phyloP scores from a whole-genome alignment of 208 protist species.

The Leishmania amazonensis region DNA sequence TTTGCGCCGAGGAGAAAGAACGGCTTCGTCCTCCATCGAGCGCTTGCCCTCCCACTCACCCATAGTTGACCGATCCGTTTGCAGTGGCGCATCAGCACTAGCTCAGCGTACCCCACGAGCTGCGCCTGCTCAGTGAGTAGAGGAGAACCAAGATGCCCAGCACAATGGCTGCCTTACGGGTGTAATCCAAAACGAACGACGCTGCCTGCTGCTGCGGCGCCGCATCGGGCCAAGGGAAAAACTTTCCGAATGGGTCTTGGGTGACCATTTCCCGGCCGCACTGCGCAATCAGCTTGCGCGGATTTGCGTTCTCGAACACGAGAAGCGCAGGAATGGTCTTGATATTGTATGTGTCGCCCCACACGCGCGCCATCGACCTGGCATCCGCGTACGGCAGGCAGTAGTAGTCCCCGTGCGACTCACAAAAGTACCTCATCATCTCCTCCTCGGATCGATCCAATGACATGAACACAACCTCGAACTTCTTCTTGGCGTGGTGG shows the following conservation, averaged over 20 bases:
- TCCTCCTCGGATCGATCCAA: slow-evolving; percentile 42
- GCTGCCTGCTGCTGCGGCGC: slow-evolving; percentile 4
- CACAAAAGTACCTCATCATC: slow-evolving; percentile 52
- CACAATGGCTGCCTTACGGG: neutral
- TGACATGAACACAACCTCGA: slow-evolving; percentile 80
- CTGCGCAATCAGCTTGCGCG: slow-evolving; percentile 2
- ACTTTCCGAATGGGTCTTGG: slow-evolving; percentile 4
- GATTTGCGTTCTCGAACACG: slow-evolving; percentile 42
- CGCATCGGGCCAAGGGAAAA: slow-evolving; percentile 37
- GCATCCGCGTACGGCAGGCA: slow-evolving; percentile 46
- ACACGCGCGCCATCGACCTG: slow-evolving; percentile 11
- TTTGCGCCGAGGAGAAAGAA: neutral
- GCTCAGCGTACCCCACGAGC: neutral
- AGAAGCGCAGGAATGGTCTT: slow-evolving; percentile 45
- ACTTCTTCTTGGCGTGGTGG: slow-evolving; percentile 41
- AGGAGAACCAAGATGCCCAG: slow-evolving; percentile 11
- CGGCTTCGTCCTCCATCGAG: neutral
- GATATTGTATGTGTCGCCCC: slow-evolving; percentile 25
- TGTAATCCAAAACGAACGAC: neutral
- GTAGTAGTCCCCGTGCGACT: slow-evolving; percentile 54
- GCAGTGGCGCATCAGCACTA: neutral
- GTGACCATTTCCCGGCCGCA: slow-evolving; percentile 17
- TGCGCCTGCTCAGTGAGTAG: slow-evolving; percentile 4
- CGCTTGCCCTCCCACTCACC: neutral
- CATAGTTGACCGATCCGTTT: neutral